Percentiles rank a stretch among this genome's conserved stretches.
phyloP scores from a whole-genome alignment of 805 yeast genomes.

The Barnettozyma botsteinii region DNA sequence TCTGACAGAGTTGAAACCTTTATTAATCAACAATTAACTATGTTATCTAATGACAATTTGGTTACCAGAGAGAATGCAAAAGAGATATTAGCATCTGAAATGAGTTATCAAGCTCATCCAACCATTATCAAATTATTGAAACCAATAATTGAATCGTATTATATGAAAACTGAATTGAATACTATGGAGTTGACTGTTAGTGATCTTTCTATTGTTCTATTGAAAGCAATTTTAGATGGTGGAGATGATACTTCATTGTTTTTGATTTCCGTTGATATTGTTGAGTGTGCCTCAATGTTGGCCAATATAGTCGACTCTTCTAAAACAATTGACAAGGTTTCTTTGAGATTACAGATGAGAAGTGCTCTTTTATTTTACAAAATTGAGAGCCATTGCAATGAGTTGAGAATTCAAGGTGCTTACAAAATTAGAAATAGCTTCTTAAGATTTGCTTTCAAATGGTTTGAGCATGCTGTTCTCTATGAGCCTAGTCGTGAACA shows the following conservation, averaged over 20 bases:
- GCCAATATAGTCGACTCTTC: conserved; percentile 17
- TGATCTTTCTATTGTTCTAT: conserved; percentile 44
- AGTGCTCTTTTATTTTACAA: conserved; percentile 35
- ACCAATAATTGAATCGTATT: conserved; percentile 30
- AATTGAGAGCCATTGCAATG: conserved; percentile 30
- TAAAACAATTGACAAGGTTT: conserved; percentile 4
- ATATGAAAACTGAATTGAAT: conserved; percentile 19
- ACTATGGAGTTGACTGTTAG: conserved; percentile 32
- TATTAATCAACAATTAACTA: conserved; percentile 43
- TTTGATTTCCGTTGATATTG: conserved; percentile 29
- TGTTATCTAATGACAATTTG: conserved; percentile 44
- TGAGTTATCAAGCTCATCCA: conserved; percentile 53
- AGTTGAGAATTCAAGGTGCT: conserved; percentile 39
- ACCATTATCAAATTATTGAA: conserved; percentile 42
- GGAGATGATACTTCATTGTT: conserved; percentile 28
- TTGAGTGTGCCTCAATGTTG: conserved; percentile 21
- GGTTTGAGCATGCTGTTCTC: conserved; percentile 50
- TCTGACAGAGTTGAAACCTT: conserved; percentile 39
- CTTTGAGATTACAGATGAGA: conserved; percentile 36
- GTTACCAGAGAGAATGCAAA: conserved; percentile 63
- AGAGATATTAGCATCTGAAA: conserved; percentile 62
- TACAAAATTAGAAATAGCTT: conserved; percentile 41
- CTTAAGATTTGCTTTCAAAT: conserved; percentile 41
- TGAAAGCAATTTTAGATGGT: conserved; percentile 36
- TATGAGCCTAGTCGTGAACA: conserved; percentile 31